A percentile compares a stretch with the other conserved stretches of the same genome.
Conservation (phyloP, 176 grass and related monocot genomes). For the Phyllostachys edulis region DNA sequence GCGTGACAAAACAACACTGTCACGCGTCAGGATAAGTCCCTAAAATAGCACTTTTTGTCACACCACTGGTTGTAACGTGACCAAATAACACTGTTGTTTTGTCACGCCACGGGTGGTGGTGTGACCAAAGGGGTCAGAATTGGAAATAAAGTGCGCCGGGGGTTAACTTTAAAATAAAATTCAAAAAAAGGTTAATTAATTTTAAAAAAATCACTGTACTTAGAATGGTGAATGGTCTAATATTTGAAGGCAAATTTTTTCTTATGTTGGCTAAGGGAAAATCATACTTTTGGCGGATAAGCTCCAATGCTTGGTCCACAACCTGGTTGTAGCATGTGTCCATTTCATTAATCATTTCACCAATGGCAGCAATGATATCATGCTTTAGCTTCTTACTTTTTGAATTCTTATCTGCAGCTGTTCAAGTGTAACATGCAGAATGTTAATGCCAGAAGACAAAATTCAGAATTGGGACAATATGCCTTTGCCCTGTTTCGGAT, state of each 20-base stretch:
- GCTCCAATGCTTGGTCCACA: slow-evolving; percentile 47
- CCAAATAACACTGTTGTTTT: no score
- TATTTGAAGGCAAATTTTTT: neutral
- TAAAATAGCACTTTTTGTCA: no score
- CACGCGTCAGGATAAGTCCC: no score
- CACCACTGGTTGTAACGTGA: no score
- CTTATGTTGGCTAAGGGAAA: neutral
- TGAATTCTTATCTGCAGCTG: slow-evolving; percentile 35
- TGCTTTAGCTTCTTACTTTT: slow-evolving; percentile 47
- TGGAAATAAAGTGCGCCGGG: no score
- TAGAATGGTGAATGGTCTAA: neutral
- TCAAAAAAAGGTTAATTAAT: no score
- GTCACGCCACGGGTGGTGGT: no score
- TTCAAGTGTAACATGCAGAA: slow-evolving; percentile 2
- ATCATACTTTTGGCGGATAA: slow-evolving; percentile 52
- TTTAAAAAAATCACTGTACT: no score
- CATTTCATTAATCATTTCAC: slow-evolving; percentile 51
- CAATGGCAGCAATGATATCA: slow-evolving; percentile 55
- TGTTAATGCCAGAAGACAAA: slow-evolving; percentile 10
- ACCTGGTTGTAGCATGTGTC: slow-evolving; percentile 41
- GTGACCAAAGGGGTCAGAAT: no score
- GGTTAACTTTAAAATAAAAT: no score
- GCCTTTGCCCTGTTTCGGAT: neutral
- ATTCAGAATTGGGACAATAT: slow-evolving; percentile 3
- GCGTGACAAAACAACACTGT: no score